A percentile compares a stretch with the other conserved stretches of the same genome.
Evolutionary conservation across 176 grass and related monocot genomes (phyloP).

Genomic region (Microstegium vimineum): DNA sequence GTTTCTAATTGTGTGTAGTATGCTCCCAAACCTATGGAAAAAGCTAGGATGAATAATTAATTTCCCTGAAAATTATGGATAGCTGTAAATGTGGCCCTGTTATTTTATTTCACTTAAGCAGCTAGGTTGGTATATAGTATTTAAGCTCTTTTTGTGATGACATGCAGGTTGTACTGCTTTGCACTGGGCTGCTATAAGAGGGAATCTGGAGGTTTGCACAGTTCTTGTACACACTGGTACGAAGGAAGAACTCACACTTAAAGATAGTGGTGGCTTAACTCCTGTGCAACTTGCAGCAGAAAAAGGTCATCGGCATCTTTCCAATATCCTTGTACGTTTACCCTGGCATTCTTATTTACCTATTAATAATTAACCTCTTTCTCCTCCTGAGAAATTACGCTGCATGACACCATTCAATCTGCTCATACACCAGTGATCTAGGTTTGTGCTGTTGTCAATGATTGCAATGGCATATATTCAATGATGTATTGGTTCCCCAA

Average conservation of each 20-base stretch:
- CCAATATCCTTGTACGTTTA: conserved; percentile 82
- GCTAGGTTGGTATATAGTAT: neutral
- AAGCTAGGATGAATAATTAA: neutral
- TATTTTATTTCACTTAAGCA: conserved; percentile 6
- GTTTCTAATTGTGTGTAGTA: neutral
- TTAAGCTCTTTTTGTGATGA: conserved; percentile 30
- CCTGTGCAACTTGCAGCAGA: conserved; percentile 82
- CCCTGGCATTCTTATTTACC: conserved; percentile 21
- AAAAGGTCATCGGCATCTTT: conserved; percentile 82
- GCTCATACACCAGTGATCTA: conserved; percentile 21
- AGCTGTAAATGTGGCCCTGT: neutral
- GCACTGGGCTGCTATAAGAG: conserved; percentile 93
- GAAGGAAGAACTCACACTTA: conserved; percentile 68
- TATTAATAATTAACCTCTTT: conserved; percentile 21
- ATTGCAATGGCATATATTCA: neutral
- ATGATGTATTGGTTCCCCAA: neutral
- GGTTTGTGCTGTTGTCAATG: conserved; percentile 9
- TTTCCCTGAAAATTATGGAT: neutral
- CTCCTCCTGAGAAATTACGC: neutral
- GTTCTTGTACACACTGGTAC: conserved; percentile 93
- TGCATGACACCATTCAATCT: conserved; percentile 7
- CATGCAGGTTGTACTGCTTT: conserved; percentile 81
- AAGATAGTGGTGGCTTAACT: conserved; percentile 83
- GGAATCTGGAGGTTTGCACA: conserved; percentile 76
- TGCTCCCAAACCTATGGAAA: neutral